phyloP scores from a whole-genome alignment of 1,139 yeast genomes.

The Scheffersomyces cryptocercus region DNA sequence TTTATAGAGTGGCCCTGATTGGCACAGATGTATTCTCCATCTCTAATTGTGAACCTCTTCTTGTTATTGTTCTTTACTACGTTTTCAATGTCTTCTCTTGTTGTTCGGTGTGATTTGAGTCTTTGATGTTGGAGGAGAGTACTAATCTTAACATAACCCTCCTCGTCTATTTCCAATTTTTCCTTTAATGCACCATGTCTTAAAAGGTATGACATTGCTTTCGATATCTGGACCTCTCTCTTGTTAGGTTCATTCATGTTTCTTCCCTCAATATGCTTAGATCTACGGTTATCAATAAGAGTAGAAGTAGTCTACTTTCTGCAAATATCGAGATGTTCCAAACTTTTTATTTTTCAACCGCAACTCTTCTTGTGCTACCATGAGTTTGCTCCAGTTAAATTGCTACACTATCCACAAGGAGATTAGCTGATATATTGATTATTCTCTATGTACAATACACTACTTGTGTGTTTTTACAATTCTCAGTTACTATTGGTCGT shows the following conservation, averaged over 20 bases:
- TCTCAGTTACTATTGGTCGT: neutral
- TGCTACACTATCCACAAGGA: no score
- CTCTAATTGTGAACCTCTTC: slow-evolving; percentile 57
- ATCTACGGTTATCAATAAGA: neutral
- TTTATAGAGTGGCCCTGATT: slow-evolving; percentile 86
- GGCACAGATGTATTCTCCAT: slow-evolving; percentile 60
- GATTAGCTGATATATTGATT: neutral
- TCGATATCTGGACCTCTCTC: slow-evolving; percentile 63
- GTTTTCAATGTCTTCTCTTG: slow-evolving; percentile 55
- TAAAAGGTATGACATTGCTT: slow-evolving; percentile 70
- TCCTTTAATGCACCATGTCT: slow-evolving; percentile 86
- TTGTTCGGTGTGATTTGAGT: slow-evolving; percentile 55
- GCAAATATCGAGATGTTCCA: no score
- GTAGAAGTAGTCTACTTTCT: no score
- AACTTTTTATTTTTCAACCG: no score
- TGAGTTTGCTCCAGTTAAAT: no score
- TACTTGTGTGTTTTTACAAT: neutral
- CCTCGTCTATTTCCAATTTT: slow-evolving; percentile 57
- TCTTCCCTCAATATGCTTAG: neutral
- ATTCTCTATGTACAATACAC: neutral
- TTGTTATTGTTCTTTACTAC: slow-evolving; percentile 71
- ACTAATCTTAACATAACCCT: slow-evolving; percentile 64
- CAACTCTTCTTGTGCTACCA: no score
- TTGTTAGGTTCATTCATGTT: slow-evolving; percentile 18
- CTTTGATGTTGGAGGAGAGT: slow-evolving; percentile 59